Percentiles rank a stretch among this genome's conserved stretches.
Conservation (phyloP, 2,329 filamentous ascomycete species). For the Penicillium sp. region DNA sequence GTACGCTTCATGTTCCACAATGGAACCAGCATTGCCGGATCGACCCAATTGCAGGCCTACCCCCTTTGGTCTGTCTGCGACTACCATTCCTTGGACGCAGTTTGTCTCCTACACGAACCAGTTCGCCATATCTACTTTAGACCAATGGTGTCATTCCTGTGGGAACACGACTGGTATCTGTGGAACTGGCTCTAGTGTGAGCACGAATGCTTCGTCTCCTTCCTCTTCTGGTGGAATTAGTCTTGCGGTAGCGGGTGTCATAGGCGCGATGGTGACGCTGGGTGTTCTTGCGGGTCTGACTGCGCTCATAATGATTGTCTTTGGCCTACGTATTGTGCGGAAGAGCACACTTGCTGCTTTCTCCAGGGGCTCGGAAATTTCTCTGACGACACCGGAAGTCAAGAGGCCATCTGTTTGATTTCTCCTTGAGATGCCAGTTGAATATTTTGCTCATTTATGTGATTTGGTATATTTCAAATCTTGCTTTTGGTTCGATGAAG, state of each 20-base stretch:
- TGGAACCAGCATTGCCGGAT: slow-evolving; percentile 44
- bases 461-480: background rate
- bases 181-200: slow-evolving; percentile 19
- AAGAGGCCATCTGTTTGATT: background rate
- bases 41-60: slow-evolving; percentile 44
- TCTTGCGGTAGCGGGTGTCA: slow-evolving; percentile 66
- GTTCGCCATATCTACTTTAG: slow-evolving; percentile 59
- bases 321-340: slow-evolving; percentile 5
- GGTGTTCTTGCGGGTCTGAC: slow-evolving; percentile 22
- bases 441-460: background rate
- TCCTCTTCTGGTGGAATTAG: slow-evolving; percentile 49
- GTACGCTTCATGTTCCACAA: slow-evolving; percentile 59
- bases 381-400: background rate
- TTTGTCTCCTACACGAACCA: slow-evolving; percentile 60
- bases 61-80: slow-evolving; percentile 54
- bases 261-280: slow-evolving; percentile 62
- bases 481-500: background rate
- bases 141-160: slow-evolving; percentile 67
- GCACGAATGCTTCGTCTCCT: slow-evolving; percentile 6
- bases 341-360: slow-evolving; percentile 3
- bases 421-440: background rate
- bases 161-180: slow-evolving; percentile 59
- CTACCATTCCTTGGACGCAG: slow-evolving; percentile 59
- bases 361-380: background rate
- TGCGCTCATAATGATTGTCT: slow-evolving; percentile 1